Conservation (phyloP, 2,329 filamentous ascomycete species). For the Xylariaceae sp. region DNA sequence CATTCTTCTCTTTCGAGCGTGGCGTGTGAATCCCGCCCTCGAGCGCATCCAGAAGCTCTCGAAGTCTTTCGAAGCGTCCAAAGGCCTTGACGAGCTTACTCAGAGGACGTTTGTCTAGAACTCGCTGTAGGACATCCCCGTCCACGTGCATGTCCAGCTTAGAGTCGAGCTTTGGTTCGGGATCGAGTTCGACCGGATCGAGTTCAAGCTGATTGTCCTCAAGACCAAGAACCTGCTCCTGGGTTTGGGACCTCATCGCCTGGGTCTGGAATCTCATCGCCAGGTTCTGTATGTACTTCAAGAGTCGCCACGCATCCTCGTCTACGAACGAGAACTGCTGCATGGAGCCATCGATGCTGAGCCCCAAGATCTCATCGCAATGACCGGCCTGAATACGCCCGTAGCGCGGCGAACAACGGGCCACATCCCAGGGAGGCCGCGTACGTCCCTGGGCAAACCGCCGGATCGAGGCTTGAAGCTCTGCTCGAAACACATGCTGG, state of each 20-base stretch:
- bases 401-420: slow-evolving; percentile 29
- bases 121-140: slow-evolving; percentile 55
- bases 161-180: slow-evolving; percentile 33
- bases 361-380: slow-evolving; percentile 51
- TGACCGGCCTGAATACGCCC: slow-evolving; percentile 37
- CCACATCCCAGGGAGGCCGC: slow-evolving; percentile 42
- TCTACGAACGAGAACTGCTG: slow-evolving; percentile 62
- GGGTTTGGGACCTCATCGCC: slow-evolving; percentile 6
- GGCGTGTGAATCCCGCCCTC: slow-evolving; percentile 37
- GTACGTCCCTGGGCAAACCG: slow-evolving; percentile 46
- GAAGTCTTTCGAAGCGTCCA: slow-evolving; percentile 10
- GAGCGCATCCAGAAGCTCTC: slow-evolving; percentile 40
- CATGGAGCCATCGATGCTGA: slow-evolving; percentile 62
- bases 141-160: slow-evolving; percentile 55
- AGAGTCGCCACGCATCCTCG: slow-evolving; percentile 54
- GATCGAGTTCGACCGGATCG: slow-evolving; percentile 12
- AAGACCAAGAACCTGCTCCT: too few species aligned
- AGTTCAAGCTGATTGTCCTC: too few species aligned
- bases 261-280: slow-evolving; percentile 34
- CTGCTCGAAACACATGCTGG: slow-evolving; percentile 45
- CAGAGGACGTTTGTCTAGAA: slow-evolving; percentile 39
- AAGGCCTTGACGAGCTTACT: slow-evolving; percentile 30
- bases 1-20: slow-evolving; percentile 19
- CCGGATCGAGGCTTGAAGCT: slow-evolving; percentile 48
- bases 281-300: slow-evolving; percentile 68